Conservation (phyloP, 805 yeast species). For the Candida sphagnicola region DNA sequence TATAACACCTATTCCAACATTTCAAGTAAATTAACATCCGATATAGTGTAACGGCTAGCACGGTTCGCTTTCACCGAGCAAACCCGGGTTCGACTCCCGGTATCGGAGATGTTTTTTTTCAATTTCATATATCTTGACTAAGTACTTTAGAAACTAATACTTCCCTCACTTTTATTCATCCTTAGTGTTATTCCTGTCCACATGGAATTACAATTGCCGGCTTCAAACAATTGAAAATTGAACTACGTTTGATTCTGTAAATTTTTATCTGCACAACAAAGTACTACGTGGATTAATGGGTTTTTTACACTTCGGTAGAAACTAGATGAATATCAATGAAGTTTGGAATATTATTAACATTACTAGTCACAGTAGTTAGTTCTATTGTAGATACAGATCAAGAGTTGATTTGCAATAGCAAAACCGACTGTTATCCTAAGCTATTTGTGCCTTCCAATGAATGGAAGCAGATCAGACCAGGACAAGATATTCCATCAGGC, state of each 20-base stretch:
- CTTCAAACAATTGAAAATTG: no score
- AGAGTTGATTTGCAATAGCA: constrained; percentile 1
- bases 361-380: neutral
- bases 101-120: constrained; percentile 46
- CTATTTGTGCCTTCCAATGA: constrained; percentile 59
- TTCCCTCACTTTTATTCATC: no score
- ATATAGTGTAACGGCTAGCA: constrained; percentile 52
- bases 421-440: constrained; percentile 42
- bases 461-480: constrained; percentile 68
- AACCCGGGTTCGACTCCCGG: constrained; percentile 85
- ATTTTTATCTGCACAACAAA: neutral
- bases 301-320: no score
- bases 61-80: constrained; percentile 54
- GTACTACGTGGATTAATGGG: neutral
- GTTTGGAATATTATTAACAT: constrained; percentile 1
- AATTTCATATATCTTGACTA: neutral
- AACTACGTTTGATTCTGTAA: no score
- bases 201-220: no score
- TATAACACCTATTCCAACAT: no score
- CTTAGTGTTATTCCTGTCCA: no score
- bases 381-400: constrained; percentile 1
- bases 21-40: no score
- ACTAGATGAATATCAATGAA: neutral
- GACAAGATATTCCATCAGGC: constrained; percentile 80
- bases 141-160: no score